These are phyloP conservation scores for Trichocladium uniseriatum DNA, from an alignment of 495 filamentous ascomycete species.

Conservation along the genomic window DNA sequence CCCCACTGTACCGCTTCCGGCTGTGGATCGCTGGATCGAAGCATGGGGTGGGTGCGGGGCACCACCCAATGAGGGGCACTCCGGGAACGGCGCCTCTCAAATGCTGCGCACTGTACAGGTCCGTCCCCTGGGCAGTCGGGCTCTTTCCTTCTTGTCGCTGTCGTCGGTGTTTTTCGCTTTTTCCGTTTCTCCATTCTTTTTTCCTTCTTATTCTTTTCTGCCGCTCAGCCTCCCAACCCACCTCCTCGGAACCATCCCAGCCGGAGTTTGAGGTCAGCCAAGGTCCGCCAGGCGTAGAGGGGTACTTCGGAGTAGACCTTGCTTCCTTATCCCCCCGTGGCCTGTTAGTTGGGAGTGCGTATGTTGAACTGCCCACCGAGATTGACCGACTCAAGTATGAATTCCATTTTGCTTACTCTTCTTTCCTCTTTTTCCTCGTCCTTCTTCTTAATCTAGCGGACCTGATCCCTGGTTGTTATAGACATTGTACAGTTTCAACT, in stretches of 20 bases:
- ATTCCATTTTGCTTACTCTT: not conserved
- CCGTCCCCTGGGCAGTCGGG: constrained; percentile 8
- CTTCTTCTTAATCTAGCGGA: too few species aligned
- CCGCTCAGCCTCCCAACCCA: not conserved
- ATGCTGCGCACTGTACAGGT: constrained; percentile 14
- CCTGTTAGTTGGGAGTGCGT: constrained; percentile 1
- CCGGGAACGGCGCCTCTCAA: too few species aligned
- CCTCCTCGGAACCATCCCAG: not conserved
- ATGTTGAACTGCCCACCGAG: not conserved
- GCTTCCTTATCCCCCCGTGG: not conserved
- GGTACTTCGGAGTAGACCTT: not conserved
- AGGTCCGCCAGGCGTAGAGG: constrained; percentile 1
- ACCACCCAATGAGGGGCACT: constrained; percentile 12
- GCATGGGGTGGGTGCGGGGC: not conserved
- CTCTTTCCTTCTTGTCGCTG: not conserved
- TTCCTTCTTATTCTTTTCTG: not conserved
- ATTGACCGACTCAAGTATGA: constrained; percentile 5
- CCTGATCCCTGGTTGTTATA: too few species aligned
- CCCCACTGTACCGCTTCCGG: not conserved
- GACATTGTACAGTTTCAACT: too few species aligned
- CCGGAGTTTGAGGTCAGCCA: constrained; percentile 4
- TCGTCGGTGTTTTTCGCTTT: not conserved
- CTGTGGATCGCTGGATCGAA: too few species aligned
- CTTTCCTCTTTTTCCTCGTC: not conserved
- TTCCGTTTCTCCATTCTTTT: not conserved